phyloP scores from a whole-genome alignment of 768 basidiomycete species.

The Suillus tomentosus region DNA sequence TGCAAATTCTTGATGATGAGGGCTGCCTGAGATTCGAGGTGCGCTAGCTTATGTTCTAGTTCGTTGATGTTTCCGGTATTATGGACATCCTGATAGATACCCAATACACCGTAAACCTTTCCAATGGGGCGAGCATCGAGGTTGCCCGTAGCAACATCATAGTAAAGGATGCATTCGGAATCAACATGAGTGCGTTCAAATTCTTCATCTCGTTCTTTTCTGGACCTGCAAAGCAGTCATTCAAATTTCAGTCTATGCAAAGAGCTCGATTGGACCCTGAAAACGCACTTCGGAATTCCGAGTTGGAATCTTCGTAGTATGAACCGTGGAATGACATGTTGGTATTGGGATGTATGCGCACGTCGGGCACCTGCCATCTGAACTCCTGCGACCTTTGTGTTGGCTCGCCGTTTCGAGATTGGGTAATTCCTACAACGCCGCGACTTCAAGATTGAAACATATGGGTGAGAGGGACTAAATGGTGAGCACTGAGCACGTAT shows the following conservation, averaged over 20 bases:
- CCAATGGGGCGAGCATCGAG: conserved; percentile 15
- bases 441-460: not conserved
- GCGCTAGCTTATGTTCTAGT: conserved; percentile 31
- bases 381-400: not conserved
- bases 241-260: not conserved
- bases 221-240: conserved; percentile 7
- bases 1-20: conserved; percentile 23
- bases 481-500: not conserved
- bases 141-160: conserved; percentile 13
- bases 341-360: conserved; percentile 8
- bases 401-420: not conserved
- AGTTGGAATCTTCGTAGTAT: conserved; percentile 13
- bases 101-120: conserved; percentile 17
- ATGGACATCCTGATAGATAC: conserved; percentile 30
- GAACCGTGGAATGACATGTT: conserved; percentile 17
- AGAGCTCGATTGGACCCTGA: not conserved
- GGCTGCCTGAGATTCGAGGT: conserved; percentile 32
- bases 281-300: conserved; percentile 7
- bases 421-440: not conserved
- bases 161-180: conserved; percentile 13
- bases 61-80: conserved; percentile 26
- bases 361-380: not conserved
- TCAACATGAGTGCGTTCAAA: conserved; percentile 8
- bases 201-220: conserved; percentile 6
- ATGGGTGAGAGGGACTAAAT: not conserved